phyloP scores from a whole-genome alignment of 805 yeast species.

The Wickerhamiella cacticola region DNA sequence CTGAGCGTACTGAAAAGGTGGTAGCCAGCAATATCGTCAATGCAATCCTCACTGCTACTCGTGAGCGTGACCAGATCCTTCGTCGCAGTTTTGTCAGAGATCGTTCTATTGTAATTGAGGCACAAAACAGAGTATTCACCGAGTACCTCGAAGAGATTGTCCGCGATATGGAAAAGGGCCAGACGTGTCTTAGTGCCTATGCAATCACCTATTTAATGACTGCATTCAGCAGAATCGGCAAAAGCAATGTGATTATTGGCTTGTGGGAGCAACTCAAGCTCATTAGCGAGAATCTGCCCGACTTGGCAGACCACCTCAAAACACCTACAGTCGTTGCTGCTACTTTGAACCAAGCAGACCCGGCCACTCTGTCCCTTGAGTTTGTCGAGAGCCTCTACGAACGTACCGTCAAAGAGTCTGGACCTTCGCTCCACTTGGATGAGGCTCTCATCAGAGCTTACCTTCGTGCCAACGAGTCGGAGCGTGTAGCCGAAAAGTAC shows the following conservation, averaged over 20 bases:
- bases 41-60: slow-evolving; percentile 19
- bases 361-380: slow-evolving; percentile 18
- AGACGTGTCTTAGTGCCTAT: slow-evolving; percentile 18
- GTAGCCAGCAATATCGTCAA: slow-evolving; percentile 21
- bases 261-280: slow-evolving; percentile 19
- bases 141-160: slow-evolving; percentile 20
- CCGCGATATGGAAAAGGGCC: slow-evolving; percentile 18
- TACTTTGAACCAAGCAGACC: slow-evolving; percentile 20
- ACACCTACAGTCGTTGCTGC: slow-evolving; percentile 23
- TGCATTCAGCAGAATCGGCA: slow-evolving; percentile 19
- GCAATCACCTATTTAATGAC: slow-evolving; percentile 22
- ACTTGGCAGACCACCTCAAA: slow-evolving; percentile 13
- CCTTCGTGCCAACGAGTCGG: slow-evolving; percentile 16
- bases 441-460: slow-evolving; percentile 21
- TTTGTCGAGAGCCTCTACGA: slow-evolving; percentile 19
- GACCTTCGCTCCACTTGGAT: slow-evolving; percentile 20
- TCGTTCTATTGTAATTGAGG: slow-evolving; percentile 16
- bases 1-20: slow-evolving; percentile 6
- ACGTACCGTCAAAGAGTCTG: slow-evolving; percentile 17
- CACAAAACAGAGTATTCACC: slow-evolving; percentile 19
- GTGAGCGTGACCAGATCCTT: slow-evolving; percentile 18
- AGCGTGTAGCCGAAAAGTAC: slow-evolving; percentile 20
- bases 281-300: background rate
- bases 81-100: slow-evolving; percentile 19
- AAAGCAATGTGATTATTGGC: slow-evolving; percentile 17